Percentiles rank a stretch among this genome's conserved stretches.
Evolutionary conservation across 768 basidiomycete species (phyloP).

Genomic region (Kockovaella imperatae): DNA sequence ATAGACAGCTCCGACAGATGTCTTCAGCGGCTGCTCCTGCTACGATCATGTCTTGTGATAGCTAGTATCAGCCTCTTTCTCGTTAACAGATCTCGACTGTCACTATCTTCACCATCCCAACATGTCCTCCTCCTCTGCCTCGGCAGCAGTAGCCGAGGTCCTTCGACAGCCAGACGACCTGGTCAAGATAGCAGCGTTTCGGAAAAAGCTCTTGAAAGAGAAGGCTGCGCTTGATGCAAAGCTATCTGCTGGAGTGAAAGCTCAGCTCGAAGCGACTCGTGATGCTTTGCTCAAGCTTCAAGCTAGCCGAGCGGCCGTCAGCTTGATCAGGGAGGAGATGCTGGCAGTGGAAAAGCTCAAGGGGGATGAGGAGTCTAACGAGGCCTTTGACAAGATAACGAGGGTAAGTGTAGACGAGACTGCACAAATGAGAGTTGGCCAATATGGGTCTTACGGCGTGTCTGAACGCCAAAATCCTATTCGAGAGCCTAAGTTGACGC

Average conservation of each 20-base stretch:
- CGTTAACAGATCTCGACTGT: too few relatives aligned
- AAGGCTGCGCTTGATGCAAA: conserved; percentile 87
- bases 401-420: conserved; percentile 62
- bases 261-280: conserved; percentile 82
- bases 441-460: not conserved
- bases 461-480: too few relatives aligned
- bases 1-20: too few relatives aligned
- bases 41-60: too few relatives aligned
- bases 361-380: conserved; percentile 63
- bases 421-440: too few relatives aligned
- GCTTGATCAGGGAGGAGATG: conserved; percentile 33
- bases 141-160: conserved; percentile 53
- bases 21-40: too few relatives aligned
- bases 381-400: conserved; percentile 92
- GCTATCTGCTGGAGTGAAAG: conserved; percentile 82
- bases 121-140: conserved; percentile 23
- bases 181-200: conserved; percentile 72
- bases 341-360: conserved; percentile 61
- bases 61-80: too few relatives aligned
- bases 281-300: conserved; percentile 55
- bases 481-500: not conserved
- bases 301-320: conserved; percentile 36
- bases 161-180: conserved; percentile 91
- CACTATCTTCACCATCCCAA: not conserved
- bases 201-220: conserved; percentile 93